Percentiles rank a stretch among this genome's conserved stretches.
phyloP scores from a whole-genome alignment of 1,284 basidiomycete species.

The Naganishia liquefaciens region DNA sequence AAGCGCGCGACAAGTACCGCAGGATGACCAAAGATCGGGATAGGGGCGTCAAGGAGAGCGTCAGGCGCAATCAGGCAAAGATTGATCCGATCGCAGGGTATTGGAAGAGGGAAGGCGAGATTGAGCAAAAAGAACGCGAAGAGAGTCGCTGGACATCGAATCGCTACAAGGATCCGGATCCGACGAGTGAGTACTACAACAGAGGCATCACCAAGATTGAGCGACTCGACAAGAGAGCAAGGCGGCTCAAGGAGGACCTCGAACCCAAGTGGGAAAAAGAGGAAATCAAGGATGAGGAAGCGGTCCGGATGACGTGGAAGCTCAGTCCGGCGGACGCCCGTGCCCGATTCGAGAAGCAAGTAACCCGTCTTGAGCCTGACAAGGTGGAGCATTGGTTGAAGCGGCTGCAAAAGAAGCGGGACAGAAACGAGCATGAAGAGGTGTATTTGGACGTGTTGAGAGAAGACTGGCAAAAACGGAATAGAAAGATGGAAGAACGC shows the following conservation, averaged over 20 bases:
- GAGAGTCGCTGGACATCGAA: slow-evolving; percentile 16
- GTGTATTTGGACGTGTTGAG: background rate
- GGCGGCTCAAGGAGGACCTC: background rate
- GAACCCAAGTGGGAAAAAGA: slow-evolving; percentile 21
- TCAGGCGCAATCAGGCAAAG: background rate
- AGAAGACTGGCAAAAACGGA: background rate
- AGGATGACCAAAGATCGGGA: slow-evolving; percentile 4
- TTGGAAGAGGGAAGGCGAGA: slow-evolving; percentile 10
- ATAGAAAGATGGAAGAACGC: background rate
- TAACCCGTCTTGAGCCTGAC: background rate
- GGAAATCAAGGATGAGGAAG: slow-evolving; percentile 12
- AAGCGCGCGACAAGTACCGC: slow-evolving; percentile 4
- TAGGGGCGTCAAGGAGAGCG: slow-evolving; percentile 2
- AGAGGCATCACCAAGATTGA: slow-evolving; percentile 16
- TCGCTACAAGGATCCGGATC: slow-evolving; percentile 7
- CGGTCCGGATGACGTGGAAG: background rate
- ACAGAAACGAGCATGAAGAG: slow-evolving; percentile 5
- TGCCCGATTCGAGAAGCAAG: background rate
- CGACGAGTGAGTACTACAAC: background rate
- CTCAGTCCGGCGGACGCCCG: background rate
- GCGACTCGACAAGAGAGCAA: background rate
- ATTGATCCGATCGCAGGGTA: slow-evolving; percentile 5
- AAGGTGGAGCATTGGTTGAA: slow-evolving; percentile 11
- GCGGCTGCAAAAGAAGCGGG: slow-evolving; percentile 1
- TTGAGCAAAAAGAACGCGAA: slow-evolving; percentile 3